Evolutionary conservation across 2,329 filamentous ascomycete genomes (phyloP).

Genomic region (Pseudogymnoascus pannorum): DNA sequence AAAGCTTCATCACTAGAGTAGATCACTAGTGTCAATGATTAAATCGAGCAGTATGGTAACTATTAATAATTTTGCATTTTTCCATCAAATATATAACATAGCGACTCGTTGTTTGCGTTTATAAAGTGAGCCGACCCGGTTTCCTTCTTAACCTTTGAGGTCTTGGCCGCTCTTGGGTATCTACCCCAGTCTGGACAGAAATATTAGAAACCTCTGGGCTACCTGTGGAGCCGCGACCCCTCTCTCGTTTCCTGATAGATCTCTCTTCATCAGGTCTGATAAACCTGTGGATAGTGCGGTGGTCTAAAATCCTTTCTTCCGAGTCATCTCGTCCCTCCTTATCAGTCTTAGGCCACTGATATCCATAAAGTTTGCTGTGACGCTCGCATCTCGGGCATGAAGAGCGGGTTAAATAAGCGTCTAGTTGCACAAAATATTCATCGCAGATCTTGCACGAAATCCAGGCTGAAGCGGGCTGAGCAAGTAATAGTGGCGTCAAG

Average conservation of each 20-base stretch:
- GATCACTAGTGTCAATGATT: background rate
- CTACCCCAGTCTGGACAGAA: background rate
- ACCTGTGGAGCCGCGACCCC: background rate
- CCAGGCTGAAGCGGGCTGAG: slow-evolving; percentile 71
- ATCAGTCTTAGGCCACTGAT: slow-evolving; percentile 92
- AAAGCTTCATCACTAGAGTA: background rate
- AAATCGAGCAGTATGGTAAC: background rate
- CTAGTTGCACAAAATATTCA: slow-evolving; percentile 74
- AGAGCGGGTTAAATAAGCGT: slow-evolving; percentile 78
- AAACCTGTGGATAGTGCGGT: slow-evolving; percentile 82
- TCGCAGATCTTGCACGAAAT: slow-evolving; percentile 82
- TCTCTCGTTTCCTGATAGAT: slow-evolving; percentile 19
- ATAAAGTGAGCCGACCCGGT: background rate
- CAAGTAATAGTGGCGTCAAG: slow-evolving; percentile 67
- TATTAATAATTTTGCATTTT: background rate
- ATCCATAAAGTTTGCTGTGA: slow-evolving; percentile 93
- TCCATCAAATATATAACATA: slow-evolving; percentile 2
- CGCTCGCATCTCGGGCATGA: slow-evolving; percentile 90
- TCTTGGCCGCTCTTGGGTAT: background rate
- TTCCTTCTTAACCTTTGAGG: background rate
- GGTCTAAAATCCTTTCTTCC: slow-evolving; percentile 63
- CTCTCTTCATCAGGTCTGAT: slow-evolving; percentile 61
- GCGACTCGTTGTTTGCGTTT: background rate
- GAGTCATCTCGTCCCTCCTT: slow-evolving; percentile 67
- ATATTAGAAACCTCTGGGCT: background rate